Percentiles rank a stretch among this genome's conserved stretches.
Conservation (phyloP, 441 rosid genomes). For the Mallotus repandus region DNA sequence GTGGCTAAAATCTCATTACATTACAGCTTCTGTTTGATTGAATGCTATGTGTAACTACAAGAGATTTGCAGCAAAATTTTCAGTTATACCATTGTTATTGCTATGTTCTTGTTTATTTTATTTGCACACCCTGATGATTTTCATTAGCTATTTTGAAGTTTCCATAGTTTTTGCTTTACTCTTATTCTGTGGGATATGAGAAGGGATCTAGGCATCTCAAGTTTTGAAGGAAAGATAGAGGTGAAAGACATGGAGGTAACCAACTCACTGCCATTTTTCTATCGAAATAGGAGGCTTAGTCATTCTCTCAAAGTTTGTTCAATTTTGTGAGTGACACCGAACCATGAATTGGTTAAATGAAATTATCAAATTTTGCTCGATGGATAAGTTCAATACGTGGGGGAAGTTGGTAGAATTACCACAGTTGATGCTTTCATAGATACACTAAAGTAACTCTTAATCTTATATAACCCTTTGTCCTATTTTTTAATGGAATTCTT, state of each 20-base stretch:
- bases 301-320: too few relatives aligned
- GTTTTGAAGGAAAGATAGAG: slow-evolving; percentile 36
- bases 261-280: neutral
- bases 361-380: too few relatives aligned
- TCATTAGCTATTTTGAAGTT: neutral
- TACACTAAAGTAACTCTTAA: slow-evolving; percentile 44
- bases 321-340: too few relatives aligned
- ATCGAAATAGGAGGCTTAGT: neutral
- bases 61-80: too few relatives aligned
- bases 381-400: too few relatives aligned
- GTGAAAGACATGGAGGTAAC: slow-evolving; percentile 41
- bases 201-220: slow-evolving; percentile 56
- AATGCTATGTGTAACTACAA: too few relatives aligned
- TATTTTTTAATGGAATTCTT: slow-evolving; percentile 8
- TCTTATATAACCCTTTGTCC: neutral
- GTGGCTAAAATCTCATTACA: neutral
- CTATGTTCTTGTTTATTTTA: too few relatives aligned
- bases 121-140: neutral
- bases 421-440: too few relatives aligned
- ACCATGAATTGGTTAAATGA: too few relatives aligned
- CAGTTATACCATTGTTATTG: too few relatives aligned
- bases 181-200: slow-evolving; percentile 47
- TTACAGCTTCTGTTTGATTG: too few relatives aligned
- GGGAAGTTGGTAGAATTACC: too few relatives aligned
- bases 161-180: neutral